A percentile compares a stretch with the other conserved stretches of the same genome.
Conservation (phyloP, 345 rosid genomes). For the Eucalyptus rudis region DNA sequence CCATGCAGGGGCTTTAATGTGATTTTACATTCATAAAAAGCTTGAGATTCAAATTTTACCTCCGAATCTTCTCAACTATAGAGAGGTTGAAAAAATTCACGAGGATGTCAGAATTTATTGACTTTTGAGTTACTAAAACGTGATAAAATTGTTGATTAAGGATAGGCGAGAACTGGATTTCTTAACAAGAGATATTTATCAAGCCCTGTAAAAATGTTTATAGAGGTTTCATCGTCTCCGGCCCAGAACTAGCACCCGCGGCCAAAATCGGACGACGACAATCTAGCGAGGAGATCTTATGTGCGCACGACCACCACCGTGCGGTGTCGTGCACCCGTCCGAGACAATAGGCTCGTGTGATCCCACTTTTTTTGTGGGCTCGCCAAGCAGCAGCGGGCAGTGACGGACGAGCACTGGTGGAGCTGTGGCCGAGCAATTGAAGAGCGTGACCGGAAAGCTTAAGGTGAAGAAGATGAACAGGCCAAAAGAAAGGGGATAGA, state of each 20-base stretch:
- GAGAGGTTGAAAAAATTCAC: not conserved
- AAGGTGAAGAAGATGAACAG: not conserved
- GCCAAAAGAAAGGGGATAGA: not conserved
- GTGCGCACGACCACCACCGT: not conserved
- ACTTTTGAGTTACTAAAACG: not conserved
- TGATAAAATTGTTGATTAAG: not conserved
- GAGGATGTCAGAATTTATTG: not conserved
- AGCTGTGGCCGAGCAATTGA: not conserved
- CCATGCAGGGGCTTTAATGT: not conserved
- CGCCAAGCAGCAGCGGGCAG: accelerated
- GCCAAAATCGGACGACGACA: not conserved
- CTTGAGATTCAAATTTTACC: not conserved
- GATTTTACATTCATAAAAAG: too few relatives aligned
- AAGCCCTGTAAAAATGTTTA: not conserved
- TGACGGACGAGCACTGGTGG: not conserved
- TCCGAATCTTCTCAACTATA: not conserved
- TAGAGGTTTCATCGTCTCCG: not conserved
- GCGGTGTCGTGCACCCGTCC: not conserved
- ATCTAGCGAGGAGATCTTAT: not conserved
- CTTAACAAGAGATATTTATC: not conserved
- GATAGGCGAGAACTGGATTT: not conserved
- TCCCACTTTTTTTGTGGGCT: not conserved
- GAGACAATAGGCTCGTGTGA: not conserved
- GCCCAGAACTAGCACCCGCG: not conserved
- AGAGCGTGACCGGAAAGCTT: not conserved